Percentiles rank a stretch among this genome's conserved stretches.
Evolutionary conservation across 495 filamentous ascomycete species (phyloP).

Genomic region (Aspergillus hancockii): DNA sequence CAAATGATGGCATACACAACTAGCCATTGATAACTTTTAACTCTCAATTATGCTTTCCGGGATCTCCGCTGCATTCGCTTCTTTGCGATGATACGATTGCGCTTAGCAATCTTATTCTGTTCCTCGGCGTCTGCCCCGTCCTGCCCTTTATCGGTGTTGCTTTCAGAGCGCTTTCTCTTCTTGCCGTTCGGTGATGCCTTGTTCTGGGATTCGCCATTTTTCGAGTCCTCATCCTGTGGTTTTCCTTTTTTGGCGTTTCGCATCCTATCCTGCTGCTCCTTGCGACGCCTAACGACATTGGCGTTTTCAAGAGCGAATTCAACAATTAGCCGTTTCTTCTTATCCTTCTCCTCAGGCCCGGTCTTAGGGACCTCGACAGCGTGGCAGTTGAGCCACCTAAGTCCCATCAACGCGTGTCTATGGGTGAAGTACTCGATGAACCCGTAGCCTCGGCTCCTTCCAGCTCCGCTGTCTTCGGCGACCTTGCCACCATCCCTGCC

Average conservation of each 20-base stretch:
- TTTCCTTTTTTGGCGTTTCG: slow-evolving; percentile 28
- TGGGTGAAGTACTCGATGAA: slow-evolving; percentile 98
- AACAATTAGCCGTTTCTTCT: slow-evolving; percentile 80
- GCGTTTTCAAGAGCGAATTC: slow-evolving; percentile 99
- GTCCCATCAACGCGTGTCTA: slow-evolving; percentile 90
- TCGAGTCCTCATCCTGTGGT: slow-evolving; percentile 24
- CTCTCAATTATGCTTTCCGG: slow-evolving; percentile 38
- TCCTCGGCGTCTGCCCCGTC: slow-evolving; percentile 38
- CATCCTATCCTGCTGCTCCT: slow-evolving; percentile 67
- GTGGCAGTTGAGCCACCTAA: slow-evolving; percentile 91
- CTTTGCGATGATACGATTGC: slow-evolving; percentile 66
- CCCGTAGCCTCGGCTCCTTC: slow-evolving; percentile 88
- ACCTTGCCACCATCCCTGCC: slow-evolving; percentile 79
- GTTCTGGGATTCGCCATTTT: slow-evolving; percentile 9
- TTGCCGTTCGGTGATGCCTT: slow-evolving; percentile 24
- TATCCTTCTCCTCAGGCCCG: slow-evolving; percentile 50
- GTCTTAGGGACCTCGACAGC: slow-evolving; percentile 48
- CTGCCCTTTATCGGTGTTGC: slow-evolving; percentile 25
- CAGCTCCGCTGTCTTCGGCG: slow-evolving; percentile 67
- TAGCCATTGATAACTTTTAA: slow-evolving; percentile 16
- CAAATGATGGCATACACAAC: slow-evolving; percentile 10
- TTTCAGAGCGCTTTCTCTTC: slow-evolving; percentile 46
- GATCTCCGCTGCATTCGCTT: slow-evolving; percentile 62
- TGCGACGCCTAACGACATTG: slow-evolving; percentile 80
- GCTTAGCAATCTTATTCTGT: slow-evolving; percentile 58